These are phyloP conservation scores for Drechslerella dactyloides DNA, from an alignment of 2,329 filamentous ascomycete genomes.

Conservation along the genomic window DNA sequence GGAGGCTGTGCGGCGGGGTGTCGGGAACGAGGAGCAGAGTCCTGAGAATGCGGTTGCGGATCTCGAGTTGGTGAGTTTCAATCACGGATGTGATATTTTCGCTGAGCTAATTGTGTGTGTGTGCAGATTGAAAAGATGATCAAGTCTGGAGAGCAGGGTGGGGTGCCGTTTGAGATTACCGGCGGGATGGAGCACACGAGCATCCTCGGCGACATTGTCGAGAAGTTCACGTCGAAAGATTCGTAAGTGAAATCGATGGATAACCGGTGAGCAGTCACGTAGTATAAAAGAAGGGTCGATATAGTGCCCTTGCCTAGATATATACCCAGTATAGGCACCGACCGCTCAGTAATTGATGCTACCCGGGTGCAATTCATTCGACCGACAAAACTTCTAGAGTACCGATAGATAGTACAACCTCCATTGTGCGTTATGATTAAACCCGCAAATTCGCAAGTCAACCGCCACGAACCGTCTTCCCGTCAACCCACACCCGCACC, in stretches of 20 bases:
- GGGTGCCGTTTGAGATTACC: constrained; percentile 46
- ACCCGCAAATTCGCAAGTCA: no score
- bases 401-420: no score
- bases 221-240: constrained; percentile 10
- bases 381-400: no score
- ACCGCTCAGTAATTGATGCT: no score
- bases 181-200: constrained; percentile 41
- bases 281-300: no score
- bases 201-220: constrained; percentile 36
- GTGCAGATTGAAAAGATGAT: constrained; percentile 57
- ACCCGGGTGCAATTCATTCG: no score
- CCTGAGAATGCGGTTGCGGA: constrained; percentile 68
- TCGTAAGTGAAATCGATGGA: no score
- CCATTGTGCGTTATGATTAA: no score
- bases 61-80: constrained; percentile 64
- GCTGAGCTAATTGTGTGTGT: constrained; percentile 15
- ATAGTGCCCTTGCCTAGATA: no score
- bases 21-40: constrained; percentile 63
- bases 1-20: constrained; percentile 62
- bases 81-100: constrained; percentile 3
- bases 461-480: constrained; percentile 27
- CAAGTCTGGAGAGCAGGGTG: constrained; percentile 56
- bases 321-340: no score
- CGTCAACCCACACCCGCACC: constrained; percentile 52
- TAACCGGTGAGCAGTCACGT: no score